phyloP scores from a whole-genome alignment of 345 rosid species.

The Ricinus communis region DNA sequence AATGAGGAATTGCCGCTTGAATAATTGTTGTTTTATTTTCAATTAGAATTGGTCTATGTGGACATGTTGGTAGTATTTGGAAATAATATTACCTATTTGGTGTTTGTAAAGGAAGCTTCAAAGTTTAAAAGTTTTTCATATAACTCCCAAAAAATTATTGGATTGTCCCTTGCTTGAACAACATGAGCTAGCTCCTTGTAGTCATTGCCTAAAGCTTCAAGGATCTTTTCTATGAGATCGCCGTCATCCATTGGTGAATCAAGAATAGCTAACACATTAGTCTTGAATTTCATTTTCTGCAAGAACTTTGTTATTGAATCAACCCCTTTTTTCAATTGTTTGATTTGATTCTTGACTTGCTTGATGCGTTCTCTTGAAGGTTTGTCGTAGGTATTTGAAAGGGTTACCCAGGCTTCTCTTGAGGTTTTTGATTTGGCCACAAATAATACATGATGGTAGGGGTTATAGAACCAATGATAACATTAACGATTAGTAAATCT shows the following conservation, averaged over 20 bases:
- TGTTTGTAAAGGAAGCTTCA: not conserved
- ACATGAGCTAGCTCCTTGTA: not conserved
- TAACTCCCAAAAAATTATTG: not conserved
- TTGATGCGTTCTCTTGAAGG: not conserved
- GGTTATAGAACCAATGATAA: too few species aligned
- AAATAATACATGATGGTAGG: too few species aligned
- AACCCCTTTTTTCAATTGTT: not conserved
- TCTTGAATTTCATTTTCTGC: not conserved
- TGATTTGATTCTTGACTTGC: not conserved
- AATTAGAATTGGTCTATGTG: too few species aligned
- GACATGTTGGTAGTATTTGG: not conserved
- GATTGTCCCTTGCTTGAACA: not conserved
- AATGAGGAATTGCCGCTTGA: too few species aligned
- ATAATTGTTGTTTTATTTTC: too few species aligned
- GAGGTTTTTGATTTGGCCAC: not conserved
- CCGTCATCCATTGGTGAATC: not conserved
- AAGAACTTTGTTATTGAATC: not conserved
- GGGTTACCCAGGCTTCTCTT: not conserved
- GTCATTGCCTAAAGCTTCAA: not conserved
- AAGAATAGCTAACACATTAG: conserved; percentile 5
- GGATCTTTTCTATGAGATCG: not conserved
- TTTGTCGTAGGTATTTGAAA: not conserved
- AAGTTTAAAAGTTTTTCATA: not conserved
- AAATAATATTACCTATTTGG: not conserved
- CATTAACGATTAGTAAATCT: too few species aligned